Conservation (phyloP, 2,329 filamentous ascomycete genomes). For the Capronia epimyces region DNA sequence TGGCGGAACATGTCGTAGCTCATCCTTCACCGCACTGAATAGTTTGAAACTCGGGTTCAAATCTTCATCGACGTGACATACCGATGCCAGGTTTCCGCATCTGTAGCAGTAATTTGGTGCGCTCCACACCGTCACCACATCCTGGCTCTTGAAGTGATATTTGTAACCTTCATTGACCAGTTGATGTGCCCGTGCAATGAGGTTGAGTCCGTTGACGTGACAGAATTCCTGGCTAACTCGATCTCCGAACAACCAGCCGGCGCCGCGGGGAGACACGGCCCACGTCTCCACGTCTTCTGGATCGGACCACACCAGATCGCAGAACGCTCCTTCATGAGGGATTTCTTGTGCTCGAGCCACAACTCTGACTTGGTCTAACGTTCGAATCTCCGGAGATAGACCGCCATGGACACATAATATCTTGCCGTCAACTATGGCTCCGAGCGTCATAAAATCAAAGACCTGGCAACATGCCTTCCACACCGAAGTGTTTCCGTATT, state of each 20-base stretch:
- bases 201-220: constrained; percentile 65
- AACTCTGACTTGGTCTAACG: constrained; percentile 68
- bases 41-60: constrained; percentile 78
- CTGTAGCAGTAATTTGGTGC: constrained; percentile 94
- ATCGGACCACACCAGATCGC: constrained; percentile 71
- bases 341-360: constrained; percentile 71
- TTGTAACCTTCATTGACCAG: constrained; percentile 74
- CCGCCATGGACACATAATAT: constrained; percentile 69
- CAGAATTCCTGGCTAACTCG: constrained; percentile 72
- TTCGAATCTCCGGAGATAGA: constrained; percentile 66
- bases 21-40: constrained; percentile 44
- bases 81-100: constrained; percentile 71
- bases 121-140: constrained; percentile 80
- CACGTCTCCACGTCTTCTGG: constrained; percentile 66
- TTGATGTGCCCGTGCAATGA: constrained; percentile 69
- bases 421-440: constrained; percentile 67
- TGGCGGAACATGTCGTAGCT: constrained; percentile 42
- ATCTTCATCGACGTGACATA: constrained; percentile 84
- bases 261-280: constrained; percentile 63
- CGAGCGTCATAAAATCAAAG: constrained; percentile 70
- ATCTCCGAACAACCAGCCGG: constrained; percentile 63
- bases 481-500: constrained; percentile 71
- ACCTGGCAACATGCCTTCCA: constrained; percentile 77
- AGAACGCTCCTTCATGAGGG: constrained; percentile 71
- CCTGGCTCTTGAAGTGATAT: constrained; percentile 93